Evolutionary conservation across 257 asterid genomes (phyloP).

Genomic region (Scutellaria minor): DNA sequence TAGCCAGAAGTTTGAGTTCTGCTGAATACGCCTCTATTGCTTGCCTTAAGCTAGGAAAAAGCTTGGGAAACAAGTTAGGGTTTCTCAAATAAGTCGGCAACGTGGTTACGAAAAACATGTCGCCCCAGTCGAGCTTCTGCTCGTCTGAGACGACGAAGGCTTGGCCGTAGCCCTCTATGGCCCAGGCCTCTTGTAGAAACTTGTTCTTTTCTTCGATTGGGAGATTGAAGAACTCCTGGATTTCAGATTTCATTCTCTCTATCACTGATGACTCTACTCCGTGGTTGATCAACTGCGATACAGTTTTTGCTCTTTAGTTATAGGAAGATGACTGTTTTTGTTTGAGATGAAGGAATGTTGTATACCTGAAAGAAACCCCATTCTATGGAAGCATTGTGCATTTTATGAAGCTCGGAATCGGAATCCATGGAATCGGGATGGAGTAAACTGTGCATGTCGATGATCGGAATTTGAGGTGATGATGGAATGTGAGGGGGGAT

Average conservation of each 20-base stretch:
- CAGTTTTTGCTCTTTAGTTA: no score
- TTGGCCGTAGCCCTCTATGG: conserved; percentile 64
- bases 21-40: conserved; percentile 54
- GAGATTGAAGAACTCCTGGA: conserved; percentile 52
- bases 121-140: conserved; percentile 75
- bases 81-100: conserved; percentile 49
- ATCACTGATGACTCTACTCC: conserved; percentile 46
- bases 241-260: conserved; percentile 46
- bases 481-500: conserved; percentile 20
- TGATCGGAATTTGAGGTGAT: conserved; percentile 44
- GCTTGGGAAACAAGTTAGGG: conserved; percentile 55
- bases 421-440: conserved; percentile 18
- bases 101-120: conserved; percentile 41
- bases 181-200: conserved; percentile 39
- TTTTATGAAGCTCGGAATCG: conserved; percentile 50
- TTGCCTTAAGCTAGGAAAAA: conserved; percentile 57
- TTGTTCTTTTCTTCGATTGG: conserved; percentile 61
- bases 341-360: no score
- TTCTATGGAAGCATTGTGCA: conserved; percentile 53
- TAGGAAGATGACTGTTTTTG: no score
- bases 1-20: conserved; percentile 45
- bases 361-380: conserved; percentile 74
- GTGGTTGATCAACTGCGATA: conserved; percentile 56
- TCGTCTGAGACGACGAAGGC: conserved; percentile 62
- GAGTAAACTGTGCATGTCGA: conserved; percentile 46